phyloP scores from a whole-genome alignment of 1,284 basidiomycete genomes.

The Gastroboletus turbinatus region DNA sequence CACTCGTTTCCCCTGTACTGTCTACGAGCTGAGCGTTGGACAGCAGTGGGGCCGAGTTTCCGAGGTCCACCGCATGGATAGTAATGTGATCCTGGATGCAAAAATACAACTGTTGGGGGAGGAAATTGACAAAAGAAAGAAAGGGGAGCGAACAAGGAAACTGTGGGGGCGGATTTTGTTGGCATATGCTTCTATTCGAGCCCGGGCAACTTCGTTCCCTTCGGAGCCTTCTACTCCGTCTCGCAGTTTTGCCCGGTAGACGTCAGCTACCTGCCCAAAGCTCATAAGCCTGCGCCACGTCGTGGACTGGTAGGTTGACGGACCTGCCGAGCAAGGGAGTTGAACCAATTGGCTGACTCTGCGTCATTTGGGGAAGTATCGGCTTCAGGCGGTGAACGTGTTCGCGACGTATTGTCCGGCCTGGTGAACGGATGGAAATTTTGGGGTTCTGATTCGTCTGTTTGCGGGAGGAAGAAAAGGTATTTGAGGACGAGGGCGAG shows the following conservation, averaged over 20 bases:
- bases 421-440: slow-evolving; percentile 59
- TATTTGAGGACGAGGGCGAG: slow-evolving; percentile 75
- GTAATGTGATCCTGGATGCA: slow-evolving; percentile 67
- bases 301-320: slow-evolving; percentile 14
- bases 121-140: not conserved
- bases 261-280: slow-evolving; percentile 54
- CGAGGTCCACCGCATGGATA: slow-evolving; percentile 73
- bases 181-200: slow-evolving; percentile 66
- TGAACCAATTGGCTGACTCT: slow-evolving; percentile 79
- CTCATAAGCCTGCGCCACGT: slow-evolving; percentile 1
- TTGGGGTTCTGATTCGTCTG: slow-evolving; percentile 51
- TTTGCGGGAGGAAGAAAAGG: slow-evolving; percentile 73
- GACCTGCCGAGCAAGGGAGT: slow-evolving; percentile 66
- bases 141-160: slow-evolving; percentile 54
- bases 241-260: slow-evolving; percentile 71
- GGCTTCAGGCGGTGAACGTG: slow-evolving; percentile 31
- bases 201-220: slow-evolving; percentile 71
- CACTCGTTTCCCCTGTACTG: slow-evolving; percentile 6
- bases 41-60: slow-evolving; percentile 64
- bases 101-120: slow-evolving; percentile 2
- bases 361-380: slow-evolving; percentile 24
- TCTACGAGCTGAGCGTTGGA: slow-evolving; percentile 53
- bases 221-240: slow-evolving; percentile 58
- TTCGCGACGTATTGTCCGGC: slow-evolving; percentile 40
- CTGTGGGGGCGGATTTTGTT: slow-evolving; percentile 67